phyloP scores from a whole-genome alignment of 2,329 filamentous ascomycete genomes.

The Pyrenophora tritici-repentis region DNA sequence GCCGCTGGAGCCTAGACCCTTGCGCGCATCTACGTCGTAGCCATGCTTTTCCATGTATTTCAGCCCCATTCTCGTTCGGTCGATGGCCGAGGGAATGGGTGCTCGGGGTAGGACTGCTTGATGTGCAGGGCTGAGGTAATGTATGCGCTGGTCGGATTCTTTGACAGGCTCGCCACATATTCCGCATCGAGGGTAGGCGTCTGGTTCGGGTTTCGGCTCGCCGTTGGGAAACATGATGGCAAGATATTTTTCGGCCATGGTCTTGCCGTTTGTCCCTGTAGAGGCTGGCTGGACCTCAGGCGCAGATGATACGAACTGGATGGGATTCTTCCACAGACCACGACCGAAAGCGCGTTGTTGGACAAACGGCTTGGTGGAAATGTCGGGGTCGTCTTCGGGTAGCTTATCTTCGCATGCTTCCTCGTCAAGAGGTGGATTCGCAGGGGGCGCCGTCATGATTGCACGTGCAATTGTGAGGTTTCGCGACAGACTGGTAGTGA shows the following conservation, averaged over 20 bases:
- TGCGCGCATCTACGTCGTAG: constrained; percentile 74
- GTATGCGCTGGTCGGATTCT: constrained; percentile 50
- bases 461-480: not conserved
- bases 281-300: constrained; percentile 21
- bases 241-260: constrained; percentile 66
- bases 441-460: constrained; percentile 15
- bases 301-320: constrained; percentile 63
- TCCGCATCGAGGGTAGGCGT: constrained; percentile 33
- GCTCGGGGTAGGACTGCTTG: constrained; percentile 72
- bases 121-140: constrained; percentile 66
- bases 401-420: constrained; percentile 23
- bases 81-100: constrained; percentile 72
- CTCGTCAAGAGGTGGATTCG: constrained; percentile 1
- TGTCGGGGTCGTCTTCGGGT: constrained; percentile 52
- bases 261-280: constrained; percentile 54
- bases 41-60: constrained; percentile 68
- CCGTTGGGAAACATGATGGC: constrained; percentile 65
- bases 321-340: constrained; percentile 64
- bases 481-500: not conserved
- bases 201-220: constrained; percentile 23
- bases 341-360: constrained; percentile 64
- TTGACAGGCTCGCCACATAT: constrained; percentile 46
- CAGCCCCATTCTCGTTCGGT: constrained; percentile 72
- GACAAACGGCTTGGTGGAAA: constrained; percentile 63
- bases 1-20: constrained; percentile 71